Base-by-base conservation (phyloP, 2,329 filamentous ascomycete genomes). In the Helminthosporium solani region DNA sequence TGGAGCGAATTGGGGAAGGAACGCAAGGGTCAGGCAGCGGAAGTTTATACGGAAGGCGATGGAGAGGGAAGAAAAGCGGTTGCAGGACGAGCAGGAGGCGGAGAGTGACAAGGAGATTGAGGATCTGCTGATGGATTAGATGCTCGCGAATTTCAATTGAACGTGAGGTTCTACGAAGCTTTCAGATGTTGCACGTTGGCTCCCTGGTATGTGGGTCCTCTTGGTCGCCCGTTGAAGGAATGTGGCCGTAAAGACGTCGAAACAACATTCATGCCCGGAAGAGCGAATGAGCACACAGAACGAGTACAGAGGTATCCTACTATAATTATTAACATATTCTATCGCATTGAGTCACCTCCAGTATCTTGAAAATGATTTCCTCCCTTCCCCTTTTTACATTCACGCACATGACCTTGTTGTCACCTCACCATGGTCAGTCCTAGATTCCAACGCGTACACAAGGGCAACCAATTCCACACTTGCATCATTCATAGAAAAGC, bases 41-140 rank as follows among this genome's bases (percentile, higher is more conserved):
- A 78, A 80, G 55, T 78, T 86, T 67, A 73, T 87, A 50, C 83
- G 83, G 75, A 79, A 83, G 62, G 65, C 86, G 60, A 68, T 88
- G 50, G 83, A 84, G 58, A 79, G 77, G 38, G 76, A 83, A 55
- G 85, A 87, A 71, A 46, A 58, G 56, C 55, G 58, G 52, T 75
- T 81, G 71, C 69, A 72, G 60, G 70, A 81, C 57, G 74, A 78
- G 54, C 77, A 82, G 58, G 83, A 85, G 57, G 81, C 85, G 47
- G 78, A 87, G 54, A 82, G 86, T 49, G 85, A 89, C 67, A 86
- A 87, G 71, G 86, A 90, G 66, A 86, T 91, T 57, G 80, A 83
- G 64, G 84, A 90, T 70, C 82, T 86, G 59, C 68, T 90, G 66
- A 77, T 81, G 57, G 78, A 25, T 19, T 40, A 47, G 30, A 15